Percentiles rank a stretch among this genome's conserved stretches.
phyloP scores from a whole-genome alignment of 192 early-diverging fungal species.

The Mortierella alpina region DNA sequence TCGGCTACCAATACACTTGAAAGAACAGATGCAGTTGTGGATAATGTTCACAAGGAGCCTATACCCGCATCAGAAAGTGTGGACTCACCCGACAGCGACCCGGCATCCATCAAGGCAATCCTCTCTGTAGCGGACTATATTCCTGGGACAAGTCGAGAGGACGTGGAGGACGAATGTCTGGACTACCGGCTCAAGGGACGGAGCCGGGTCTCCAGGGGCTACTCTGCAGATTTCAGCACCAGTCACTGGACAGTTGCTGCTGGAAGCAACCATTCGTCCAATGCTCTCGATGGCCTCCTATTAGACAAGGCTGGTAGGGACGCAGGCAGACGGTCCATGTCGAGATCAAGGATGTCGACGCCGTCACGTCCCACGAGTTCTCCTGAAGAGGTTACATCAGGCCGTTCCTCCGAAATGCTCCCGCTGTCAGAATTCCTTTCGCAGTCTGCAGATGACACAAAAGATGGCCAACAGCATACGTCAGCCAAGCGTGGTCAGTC shows the following conservation, averaged over 20 bases:
- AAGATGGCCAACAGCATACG: not conserved
- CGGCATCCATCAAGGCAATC: slow-evolving; percentile 3
- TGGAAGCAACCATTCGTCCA: not conserved
- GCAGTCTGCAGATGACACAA: slow-evolving; percentile 5
- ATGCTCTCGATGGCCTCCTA: not conserved
- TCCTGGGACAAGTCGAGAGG: slow-evolving; percentile 10
- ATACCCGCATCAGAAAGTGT: not conserved
- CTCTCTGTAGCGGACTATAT: not conserved
- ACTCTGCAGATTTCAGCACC: slow-evolving; percentile 4
- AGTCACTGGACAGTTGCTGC: not conserved
- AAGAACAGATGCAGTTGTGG: not conserved
- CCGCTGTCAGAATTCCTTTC: slow-evolving; percentile 44
- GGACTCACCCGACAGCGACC: slow-evolving; percentile 11
- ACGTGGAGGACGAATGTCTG: slow-evolving; percentile 18
- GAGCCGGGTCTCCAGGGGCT: slow-evolving; percentile 13
- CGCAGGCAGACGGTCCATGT: not conserved
- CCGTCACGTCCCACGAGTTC: not conserved
- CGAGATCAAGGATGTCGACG: slow-evolving; percentile 1
- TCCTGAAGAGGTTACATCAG: not conserved
- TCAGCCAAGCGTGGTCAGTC: not conserved
- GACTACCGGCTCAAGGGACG: slow-evolving; percentile 36
- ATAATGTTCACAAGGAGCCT: not conserved
- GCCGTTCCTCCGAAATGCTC: slow-evolving; percentile 24
- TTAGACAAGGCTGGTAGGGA: too few relatives aligned
- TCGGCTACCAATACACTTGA: not conserved